Base-by-base conservation (phyloP, 1,139 yeast species). In the Hyphopichia buzzinii region DNA sequence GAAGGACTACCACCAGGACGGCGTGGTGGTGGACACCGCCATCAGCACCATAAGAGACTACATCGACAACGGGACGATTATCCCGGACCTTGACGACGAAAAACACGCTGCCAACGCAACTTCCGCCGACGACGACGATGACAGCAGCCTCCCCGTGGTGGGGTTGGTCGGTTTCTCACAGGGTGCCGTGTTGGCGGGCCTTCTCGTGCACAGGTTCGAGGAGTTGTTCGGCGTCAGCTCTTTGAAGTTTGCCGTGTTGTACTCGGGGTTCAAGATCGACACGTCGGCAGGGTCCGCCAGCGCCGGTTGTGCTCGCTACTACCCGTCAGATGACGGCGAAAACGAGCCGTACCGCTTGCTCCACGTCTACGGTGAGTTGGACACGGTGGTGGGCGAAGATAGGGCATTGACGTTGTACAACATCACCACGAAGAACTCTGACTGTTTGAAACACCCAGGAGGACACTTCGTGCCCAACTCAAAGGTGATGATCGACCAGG, bases 391-490 rank as follows among this genome's bases (percentile, higher is more conserved):
- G 3, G 79, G 83, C n/a, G 89, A 84, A 34, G 82, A 76, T 33
- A 70, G 94, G 41, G 73, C 84, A 0, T 63, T 77, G 60, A 62
- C 68, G 1, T 63, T 90, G 29, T 81, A 69, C 48, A 74, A 86
- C 8, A 59, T 69, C 2, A 78, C 83, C 46, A 64, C 64, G 33
- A 65, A 62, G 4, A 62, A 58, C 2, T 67, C 75, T 4, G 71
- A 72, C 3, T 43, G 81, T 29, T 54, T 86, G 44, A 75, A 69
- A 42, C 96, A 87, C 54, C 85, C 90, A 2, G 95, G 95, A 25
- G 94, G 95, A 0, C 96, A 87, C 55, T 86, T 81, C 54, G 90
- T 86, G 12, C 96, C 96, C 4, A 83, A 83, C 46, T 74, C 84
- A 2, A 81, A 79, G 52, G 62, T 74, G 5, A 67, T 77, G 52